Conservation (phyloP, 306 rosid genomes). For the Ormosia emarginata region DNA sequence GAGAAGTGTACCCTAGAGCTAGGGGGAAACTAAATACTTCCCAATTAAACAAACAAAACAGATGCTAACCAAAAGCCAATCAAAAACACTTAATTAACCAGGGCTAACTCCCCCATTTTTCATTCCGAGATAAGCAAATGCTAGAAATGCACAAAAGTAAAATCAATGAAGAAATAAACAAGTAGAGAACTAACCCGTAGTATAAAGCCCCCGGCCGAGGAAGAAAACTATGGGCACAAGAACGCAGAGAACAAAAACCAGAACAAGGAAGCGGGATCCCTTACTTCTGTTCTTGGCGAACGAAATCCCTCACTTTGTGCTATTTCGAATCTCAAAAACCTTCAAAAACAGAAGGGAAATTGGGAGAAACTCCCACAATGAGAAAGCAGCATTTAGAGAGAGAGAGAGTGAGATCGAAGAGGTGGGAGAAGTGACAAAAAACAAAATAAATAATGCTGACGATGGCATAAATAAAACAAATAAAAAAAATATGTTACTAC, state of each 20-base stretch:
- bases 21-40: neutral
- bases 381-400: neutral
- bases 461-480: no score
- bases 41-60: neutral
- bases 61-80: neutral
- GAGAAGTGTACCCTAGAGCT: neutral
- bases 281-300: conserved; percentile 40
- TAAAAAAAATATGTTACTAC: no score
- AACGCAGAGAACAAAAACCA: conserved; percentile 46
- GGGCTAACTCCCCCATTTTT: no score
- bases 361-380: neutral
- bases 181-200: conserved; percentile 40
- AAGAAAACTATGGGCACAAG: conserved; percentile 65
- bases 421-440: no score
- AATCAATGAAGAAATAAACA: neutral
- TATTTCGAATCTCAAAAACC: conserved; percentile 49
- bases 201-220: conserved; percentile 52
- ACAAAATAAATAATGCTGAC: no score
- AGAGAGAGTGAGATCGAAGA: conserved; percentile 10
- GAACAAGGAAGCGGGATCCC: conserved; percentile 50
- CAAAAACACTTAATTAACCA: neutral
- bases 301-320: conserved; percentile 50
- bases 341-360: neutral
- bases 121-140: conserved; percentile 18
- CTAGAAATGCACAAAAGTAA: neutral